Evolutionary conservation across 148 eudicot species (phyloP).

Genomic region (Talinum fruticosum): DNA sequence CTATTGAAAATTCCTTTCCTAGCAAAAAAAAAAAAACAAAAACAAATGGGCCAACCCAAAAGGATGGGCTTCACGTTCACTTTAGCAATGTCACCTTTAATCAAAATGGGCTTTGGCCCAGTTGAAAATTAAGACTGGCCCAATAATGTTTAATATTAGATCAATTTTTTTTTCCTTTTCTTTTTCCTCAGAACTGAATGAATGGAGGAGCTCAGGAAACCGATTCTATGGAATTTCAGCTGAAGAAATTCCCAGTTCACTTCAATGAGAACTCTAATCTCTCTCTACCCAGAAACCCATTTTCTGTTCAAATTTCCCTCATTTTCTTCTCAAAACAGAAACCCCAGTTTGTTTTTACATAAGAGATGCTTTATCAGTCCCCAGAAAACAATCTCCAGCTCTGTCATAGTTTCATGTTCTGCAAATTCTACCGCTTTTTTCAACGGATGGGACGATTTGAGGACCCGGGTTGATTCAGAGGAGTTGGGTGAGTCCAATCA

Average conservation of each 20-base stretch:
- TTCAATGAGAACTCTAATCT: constrained; percentile 53
- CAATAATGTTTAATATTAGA: too few relatives aligned
- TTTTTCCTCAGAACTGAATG: background rate
- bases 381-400: constrained; percentile 24
- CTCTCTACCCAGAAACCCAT: constrained; percentile 26
- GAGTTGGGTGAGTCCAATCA: constrained; percentile 59
- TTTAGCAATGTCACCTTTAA: too few relatives aligned
- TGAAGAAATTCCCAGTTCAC: constrained; percentile 16
- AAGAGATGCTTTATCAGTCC: constrained; percentile 21
- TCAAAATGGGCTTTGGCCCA: too few relatives aligned
- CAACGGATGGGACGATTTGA: constrained; percentile 76
- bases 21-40: too few relatives aligned
- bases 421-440: constrained; percentile 26
- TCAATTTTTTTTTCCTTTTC: background rate
- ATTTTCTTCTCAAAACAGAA: background rate
- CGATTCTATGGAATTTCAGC: constrained; percentile 12
- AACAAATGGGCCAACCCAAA: too few relatives aligned
- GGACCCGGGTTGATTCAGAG: constrained; percentile 32
- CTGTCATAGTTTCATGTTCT: constrained; percentile 33
- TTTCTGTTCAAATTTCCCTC: constrained; percentile 21
- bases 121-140: background rate
- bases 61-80: too few relatives aligned
- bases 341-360: constrained; percentile 20
- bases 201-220: background rate
- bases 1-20: too few relatives aligned